These are phyloP conservation scores for Ligustrum vulgare DNA, from an alignment of 257 asterid genomes.

Conservation along the genomic window DNA sequence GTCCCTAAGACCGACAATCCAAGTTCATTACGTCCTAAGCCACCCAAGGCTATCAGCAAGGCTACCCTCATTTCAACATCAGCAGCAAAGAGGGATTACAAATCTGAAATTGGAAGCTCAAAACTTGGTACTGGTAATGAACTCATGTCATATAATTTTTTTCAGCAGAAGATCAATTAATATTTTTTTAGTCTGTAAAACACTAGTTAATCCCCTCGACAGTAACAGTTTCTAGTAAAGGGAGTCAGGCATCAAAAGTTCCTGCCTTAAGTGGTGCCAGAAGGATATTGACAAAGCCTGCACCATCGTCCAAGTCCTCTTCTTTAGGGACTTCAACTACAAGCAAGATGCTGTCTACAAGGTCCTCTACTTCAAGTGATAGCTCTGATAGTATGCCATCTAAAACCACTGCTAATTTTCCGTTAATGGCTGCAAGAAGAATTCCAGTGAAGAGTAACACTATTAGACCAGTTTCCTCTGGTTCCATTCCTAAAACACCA, in stretches of 20 bases:
- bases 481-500: slow-evolving; percentile 54
- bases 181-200: slow-evolving; percentile 1
- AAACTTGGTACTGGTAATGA: slow-evolving; percentile 41
- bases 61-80: slow-evolving; percentile 38
- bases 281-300: slow-evolving; percentile 61
- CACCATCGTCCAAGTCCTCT: slow-evolving; percentile 43
- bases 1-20: slow-evolving; percentile 38
- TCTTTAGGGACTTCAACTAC: slow-evolving; percentile 44
- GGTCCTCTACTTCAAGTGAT: slow-evolving; percentile 61
- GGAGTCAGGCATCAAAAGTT: slow-evolving; percentile 54
- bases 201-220: slow-evolving; percentile 17
- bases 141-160: slow-evolving; percentile 11
- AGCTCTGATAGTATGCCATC: slow-evolving; percentile 54
- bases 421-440: slow-evolving; percentile 49
- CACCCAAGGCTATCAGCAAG: slow-evolving; percentile 48
- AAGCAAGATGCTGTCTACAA: slow-evolving; percentile 44
- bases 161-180: slow-evolving; percentile 1
- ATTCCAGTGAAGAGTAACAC: slow-evolving; percentile 44
- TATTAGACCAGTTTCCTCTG: slow-evolving; percentile 38
- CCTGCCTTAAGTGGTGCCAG: slow-evolving; percentile 43
- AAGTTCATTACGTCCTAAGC: slow-evolving; percentile 42
- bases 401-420: slow-evolving; percentile 41
- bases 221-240: slow-evolving; percentile 48
- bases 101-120: slow-evolving; percentile 48
- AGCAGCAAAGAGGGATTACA: slow-evolving; percentile 60